Conservation (phyloP, 179 eudicot genomes). For the Silene vulgaris region DNA sequence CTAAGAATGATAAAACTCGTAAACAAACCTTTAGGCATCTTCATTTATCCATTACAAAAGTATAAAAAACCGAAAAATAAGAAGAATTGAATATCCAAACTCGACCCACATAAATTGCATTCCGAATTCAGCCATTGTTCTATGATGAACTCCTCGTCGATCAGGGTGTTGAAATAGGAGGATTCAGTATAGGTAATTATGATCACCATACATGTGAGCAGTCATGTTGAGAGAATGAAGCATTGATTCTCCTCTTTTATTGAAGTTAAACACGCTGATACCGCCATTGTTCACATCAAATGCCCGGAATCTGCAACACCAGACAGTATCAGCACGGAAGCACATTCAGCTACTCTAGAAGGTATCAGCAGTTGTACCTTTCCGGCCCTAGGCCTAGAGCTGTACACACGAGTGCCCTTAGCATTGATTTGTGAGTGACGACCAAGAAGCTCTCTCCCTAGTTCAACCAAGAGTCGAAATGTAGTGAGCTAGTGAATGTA, state of each 20-base stretch:
- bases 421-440: slow-evolving; percentile 59
- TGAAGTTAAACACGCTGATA: slow-evolving; percentile 49
- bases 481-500: too few species aligned
- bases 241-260: slow-evolving; percentile 57
- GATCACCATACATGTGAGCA: slow-evolving; percentile 62
- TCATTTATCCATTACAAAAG: neutral
- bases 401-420: slow-evolving; percentile 61
- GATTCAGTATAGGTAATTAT: slow-evolving; percentile 38
- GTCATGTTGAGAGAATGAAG: slow-evolving; percentile 63
- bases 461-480: too few species aligned
- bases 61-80: neutral
- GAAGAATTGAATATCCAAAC: neutral
- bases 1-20: too few species aligned
- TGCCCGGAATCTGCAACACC: slow-evolving; percentile 52
- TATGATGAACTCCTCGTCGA: too few species aligned
- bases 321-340: neutral
- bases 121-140: too few species aligned
- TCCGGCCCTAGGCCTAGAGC: slow-evolving; percentile 64
- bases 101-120: neutral
- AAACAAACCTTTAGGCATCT: neutral
- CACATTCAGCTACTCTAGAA: too few species aligned
- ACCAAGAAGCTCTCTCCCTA: slow-evolving; percentile 60
- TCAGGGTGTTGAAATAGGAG: too few species aligned
- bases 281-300: slow-evolving; percentile 66
- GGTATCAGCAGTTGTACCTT: slow-evolving; percentile 33